Evolutionary conservation across 2,329 filamentous ascomycete species (phyloP).

Genomic region (Simplicillium sp.): DNA sequence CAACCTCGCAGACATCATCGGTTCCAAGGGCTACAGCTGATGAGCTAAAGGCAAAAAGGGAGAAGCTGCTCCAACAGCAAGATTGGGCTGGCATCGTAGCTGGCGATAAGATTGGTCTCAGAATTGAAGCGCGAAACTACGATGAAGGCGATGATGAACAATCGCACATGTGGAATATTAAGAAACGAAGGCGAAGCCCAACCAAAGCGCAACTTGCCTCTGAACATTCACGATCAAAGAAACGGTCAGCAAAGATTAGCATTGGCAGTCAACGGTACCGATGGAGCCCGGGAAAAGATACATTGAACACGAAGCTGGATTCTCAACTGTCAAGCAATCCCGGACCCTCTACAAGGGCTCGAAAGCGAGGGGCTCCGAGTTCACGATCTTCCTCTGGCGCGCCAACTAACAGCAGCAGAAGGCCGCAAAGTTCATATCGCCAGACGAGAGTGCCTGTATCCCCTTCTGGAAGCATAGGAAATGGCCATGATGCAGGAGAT

Average conservation of each 20-base stretch:
- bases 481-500: too few relatives aligned
- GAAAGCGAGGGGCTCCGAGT: not conserved
- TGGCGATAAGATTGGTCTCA: too few relatives aligned
- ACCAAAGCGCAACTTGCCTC: not conserved
- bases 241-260: not conserved
- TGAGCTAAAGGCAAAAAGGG: constrained; percentile 8
- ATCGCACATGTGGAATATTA: not conserved
- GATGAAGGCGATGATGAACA: too few relatives aligned
- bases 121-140: too few relatives aligned
- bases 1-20: constrained; percentile 7
- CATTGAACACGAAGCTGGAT: not conserved
- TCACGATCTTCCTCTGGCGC: too few relatives aligned
- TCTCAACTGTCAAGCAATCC: not conserved
- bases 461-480: too few relatives aligned
- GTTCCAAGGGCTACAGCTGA: constrained; percentile 7
- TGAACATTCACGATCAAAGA: too few relatives aligned
- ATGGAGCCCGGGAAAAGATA: constrained; percentile 5
- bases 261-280: constrained; percentile 5
- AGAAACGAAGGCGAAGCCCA: not conserved
- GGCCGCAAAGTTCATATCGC: too few relatives aligned
- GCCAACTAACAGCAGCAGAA: too few relatives aligned
- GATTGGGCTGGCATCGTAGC: too few relatives aligned
- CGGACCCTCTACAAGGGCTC: not conserved
- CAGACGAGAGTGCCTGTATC: too few relatives aligned
- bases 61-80: constrained; percentile 7